Percentiles rank a stretch among this genome's conserved stretches.
Conservation (phyloP, 495 filamentous ascomycete species). For the Aspergillus baeticus region DNA sequence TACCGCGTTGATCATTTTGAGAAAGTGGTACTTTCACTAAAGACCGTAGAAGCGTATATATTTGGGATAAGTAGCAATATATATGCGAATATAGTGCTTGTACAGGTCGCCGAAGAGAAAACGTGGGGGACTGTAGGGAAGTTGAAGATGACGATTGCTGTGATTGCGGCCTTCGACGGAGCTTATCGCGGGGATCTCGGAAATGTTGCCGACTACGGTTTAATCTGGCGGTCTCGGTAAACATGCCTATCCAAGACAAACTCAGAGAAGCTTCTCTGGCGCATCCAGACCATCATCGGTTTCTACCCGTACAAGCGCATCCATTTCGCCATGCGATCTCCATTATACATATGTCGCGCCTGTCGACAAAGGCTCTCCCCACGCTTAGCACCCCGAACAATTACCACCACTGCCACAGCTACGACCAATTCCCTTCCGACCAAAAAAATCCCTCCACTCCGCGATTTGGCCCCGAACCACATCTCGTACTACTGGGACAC, state of each 20-base stretch:
- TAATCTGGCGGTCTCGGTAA: constrained; percentile 9
- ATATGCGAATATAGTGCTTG: too few species aligned
- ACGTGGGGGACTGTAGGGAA: background rate
- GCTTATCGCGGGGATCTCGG: constrained; percentile 18
- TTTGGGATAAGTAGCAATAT: too few species aligned
- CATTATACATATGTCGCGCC: background rate
- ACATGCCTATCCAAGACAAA: constrained; percentile 10
- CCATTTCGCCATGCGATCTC: constrained; percentile 7
- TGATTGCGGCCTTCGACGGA: background rate
- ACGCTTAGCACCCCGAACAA: background rate
- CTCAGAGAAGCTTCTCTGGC: constrained; percentile 10
- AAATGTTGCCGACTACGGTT: background rate
- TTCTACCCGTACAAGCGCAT: background rate
- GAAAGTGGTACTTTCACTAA: background rate
- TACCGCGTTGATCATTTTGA: constrained; percentile 94
- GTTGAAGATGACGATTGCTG: background rate
- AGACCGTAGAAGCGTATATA: background rate
- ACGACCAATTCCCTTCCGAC: constrained; percentile 12
- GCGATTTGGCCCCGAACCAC: constrained; percentile 35
- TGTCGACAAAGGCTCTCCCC: background rate
- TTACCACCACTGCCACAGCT: background rate
- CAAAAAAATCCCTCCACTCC: constrained; percentile 24
- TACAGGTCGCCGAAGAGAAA: background rate
- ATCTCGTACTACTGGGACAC: constrained; percentile 60
- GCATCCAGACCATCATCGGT: constrained; percentile 5